These are phyloP conservation scores for Polyporus tsugae DNA, from an alignment of 1,284 basidiomycete species.

Conservation along the genomic window DNA sequence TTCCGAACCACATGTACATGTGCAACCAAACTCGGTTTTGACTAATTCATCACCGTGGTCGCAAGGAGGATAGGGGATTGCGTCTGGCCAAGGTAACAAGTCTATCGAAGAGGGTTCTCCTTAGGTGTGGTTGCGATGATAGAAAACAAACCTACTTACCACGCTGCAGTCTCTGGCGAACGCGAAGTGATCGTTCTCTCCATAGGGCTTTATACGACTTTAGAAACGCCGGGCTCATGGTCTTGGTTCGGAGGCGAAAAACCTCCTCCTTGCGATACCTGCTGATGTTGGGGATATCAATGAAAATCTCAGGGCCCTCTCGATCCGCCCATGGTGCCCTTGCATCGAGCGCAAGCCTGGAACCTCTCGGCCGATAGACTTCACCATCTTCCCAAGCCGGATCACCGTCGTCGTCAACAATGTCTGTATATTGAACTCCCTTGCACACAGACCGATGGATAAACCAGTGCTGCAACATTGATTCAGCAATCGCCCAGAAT, in stretches of 20 bases:
- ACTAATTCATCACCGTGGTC: background rate
- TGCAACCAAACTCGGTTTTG: background rate
- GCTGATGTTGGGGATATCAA: constrained; percentile 7
- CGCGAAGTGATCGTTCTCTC: background rate
- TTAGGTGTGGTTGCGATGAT: background rate
- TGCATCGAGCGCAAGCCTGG: background rate
- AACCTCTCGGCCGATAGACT: background rate
- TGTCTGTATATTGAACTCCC: background rate
- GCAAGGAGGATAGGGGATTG: background rate
- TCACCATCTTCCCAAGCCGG: constrained; percentile 5
- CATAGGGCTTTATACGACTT: constrained; percentile 1
- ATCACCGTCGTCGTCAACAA: constrained; percentile 6
- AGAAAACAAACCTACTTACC: background rate
- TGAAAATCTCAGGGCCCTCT: constrained; percentile 1
- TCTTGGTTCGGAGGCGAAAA: constrained; percentile 5
- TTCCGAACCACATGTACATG: background rate
- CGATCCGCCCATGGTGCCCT: background rate
- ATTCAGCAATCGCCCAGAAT: background rate
- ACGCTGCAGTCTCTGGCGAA: background rate
- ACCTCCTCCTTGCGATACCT: background rate
- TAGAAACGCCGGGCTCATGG: constrained; percentile 11
- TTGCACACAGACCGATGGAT: background rate
- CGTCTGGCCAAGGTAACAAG: background rate
- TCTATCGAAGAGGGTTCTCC: background rate
- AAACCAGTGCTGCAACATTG: background rate